These are phyloP conservation scores for Boeremia exigua DNA, from an alignment of 2,329 filamentous ascomycete species.

Conservation along the genomic window DNA sequence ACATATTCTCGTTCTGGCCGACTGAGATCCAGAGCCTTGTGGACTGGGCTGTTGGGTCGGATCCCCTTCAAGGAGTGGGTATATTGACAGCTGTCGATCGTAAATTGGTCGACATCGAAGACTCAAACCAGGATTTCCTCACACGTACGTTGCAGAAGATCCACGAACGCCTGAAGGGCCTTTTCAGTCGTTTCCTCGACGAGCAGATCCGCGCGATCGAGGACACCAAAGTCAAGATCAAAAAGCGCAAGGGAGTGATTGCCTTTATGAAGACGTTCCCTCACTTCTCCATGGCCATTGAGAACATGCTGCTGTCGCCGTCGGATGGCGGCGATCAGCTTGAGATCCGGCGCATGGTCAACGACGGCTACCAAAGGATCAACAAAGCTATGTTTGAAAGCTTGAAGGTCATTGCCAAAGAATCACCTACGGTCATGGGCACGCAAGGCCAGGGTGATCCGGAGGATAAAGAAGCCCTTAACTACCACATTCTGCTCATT, in stretches of 20 bases:
- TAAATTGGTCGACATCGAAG: conserved; percentile 78
- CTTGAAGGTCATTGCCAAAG: conserved; percentile 89
- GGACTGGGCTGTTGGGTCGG: conserved; percentile 80
- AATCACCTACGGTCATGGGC: conserved; percentile 63
- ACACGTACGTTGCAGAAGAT: conserved; percentile 80
- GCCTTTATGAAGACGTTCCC: conserved; percentile 95
- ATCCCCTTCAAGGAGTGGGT: conserved; percentile 90
- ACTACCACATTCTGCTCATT: conserved; percentile 95
- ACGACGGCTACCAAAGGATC: conserved; percentile 86
- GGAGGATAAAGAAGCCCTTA: conserved; percentile 95
- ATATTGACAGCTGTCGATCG: conserved; percentile 81
- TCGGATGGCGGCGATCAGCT: conserved; percentile 61
- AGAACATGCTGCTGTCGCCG: conserved; percentile 73
- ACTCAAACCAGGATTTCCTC: conserved; percentile 92
- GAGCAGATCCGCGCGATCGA: conserved; percentile 95
- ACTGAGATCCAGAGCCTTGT: conserved; percentile 78
- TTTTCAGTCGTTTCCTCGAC: conserved; percentile 89
- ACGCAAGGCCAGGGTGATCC: conserved; percentile 62
- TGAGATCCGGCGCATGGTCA: conserved; percentile 77
- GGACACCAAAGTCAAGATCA: conserved; percentile 98
- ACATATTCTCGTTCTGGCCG: conserved; percentile 82
- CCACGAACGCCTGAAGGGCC: conserved; percentile 73
- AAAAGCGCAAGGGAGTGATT: conserved; percentile 97
- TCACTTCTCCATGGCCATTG: conserved; percentile 78
- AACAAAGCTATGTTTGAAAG: conserved; percentile 97